Evolutionary conservation across 2,329 filamentous ascomycete species (phyloP).

Genomic region (Aspergillus aculeatus): DNA sequence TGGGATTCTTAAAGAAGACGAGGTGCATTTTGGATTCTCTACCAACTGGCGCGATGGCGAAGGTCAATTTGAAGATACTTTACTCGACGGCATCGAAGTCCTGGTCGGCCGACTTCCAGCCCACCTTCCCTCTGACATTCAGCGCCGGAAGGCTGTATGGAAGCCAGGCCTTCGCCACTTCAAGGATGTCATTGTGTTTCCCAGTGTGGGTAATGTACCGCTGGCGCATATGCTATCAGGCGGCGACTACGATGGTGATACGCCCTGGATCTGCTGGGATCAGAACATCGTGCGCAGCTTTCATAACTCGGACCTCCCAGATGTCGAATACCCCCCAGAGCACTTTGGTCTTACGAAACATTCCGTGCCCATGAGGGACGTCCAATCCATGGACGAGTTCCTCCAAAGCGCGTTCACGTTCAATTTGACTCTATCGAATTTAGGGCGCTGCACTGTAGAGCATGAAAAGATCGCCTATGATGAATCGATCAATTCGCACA

Average conservation of each 20-base stretch:
- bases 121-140: conserved; percentile 58
- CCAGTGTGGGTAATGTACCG: conserved; percentile 52
- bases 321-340: conserved; percentile 33
- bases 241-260: conserved; percentile 66
- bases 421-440: conserved; percentile 45
- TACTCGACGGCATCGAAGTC: conserved; percentile 51
- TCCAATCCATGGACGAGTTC: conserved; percentile 41
- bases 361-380: conserved; percentile 40
- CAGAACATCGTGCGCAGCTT: conserved; percentile 52
- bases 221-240: conserved; percentile 61
- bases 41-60: conserved; percentile 40
- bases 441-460: conserved; percentile 54
- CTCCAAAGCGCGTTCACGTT: conserved; percentile 49
- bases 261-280: conserved; percentile 62
- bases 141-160: conserved; percentile 52
- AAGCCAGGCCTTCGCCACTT: conserved; percentile 54
- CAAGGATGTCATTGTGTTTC: conserved; percentile 59
- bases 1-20: conserved; percentile 51
- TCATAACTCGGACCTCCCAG: conserved; percentile 51
- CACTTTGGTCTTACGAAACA: conserved; percentile 52
- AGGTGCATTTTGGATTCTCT: conserved; percentile 58
- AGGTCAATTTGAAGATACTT: conserved; percentile 40
- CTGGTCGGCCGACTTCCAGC: conserved; percentile 60
- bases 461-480: conserved; percentile 56
- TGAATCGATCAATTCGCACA: conserved; percentile 39